These are phyloP conservation scores for Penicillium fimorum DNA, from an alignment of 495 filamentous ascomycete species.

Conservation along the genomic window DNA sequence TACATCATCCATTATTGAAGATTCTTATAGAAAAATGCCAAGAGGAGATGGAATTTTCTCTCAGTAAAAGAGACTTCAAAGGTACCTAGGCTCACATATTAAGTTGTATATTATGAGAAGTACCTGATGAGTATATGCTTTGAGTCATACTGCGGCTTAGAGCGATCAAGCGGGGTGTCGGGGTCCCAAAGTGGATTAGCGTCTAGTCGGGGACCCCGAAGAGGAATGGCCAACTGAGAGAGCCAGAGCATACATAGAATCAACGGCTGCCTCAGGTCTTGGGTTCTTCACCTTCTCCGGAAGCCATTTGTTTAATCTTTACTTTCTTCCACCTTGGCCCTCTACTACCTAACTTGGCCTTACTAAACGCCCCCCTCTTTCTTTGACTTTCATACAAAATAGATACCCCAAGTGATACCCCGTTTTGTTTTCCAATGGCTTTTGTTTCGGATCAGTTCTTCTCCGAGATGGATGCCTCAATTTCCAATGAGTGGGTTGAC, in stretches of 20 bases:
- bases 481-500: constrained; percentile 35
- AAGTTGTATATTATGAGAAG: not conserved
- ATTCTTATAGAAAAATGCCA: not conserved
- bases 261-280: constrained; percentile 11
- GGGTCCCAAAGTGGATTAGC: constrained; percentile 37
- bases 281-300: constrained; percentile 10
- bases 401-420: constrained; percentile 15
- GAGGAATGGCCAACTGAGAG: constrained; percentile 18
- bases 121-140: not conserved
- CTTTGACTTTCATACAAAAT: constrained; percentile 8
- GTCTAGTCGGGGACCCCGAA: constrained; percentile 31
- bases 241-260: constrained; percentile 7
- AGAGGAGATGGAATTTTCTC: not conserved
- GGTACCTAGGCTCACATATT: not conserved
- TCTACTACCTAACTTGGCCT: not conserved
- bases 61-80: not conserved
- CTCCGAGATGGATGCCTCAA: constrained; percentile 16
- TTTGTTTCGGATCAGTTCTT: constrained; percentile 27
- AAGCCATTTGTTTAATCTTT: constrained; percentile 3
- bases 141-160: constrained; percentile 17
- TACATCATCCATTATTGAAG: not conserved
- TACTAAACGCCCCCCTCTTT: constrained; percentile 1
- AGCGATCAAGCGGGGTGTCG: constrained; percentile 25
- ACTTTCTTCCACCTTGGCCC: not conserved
- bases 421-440: constrained; percentile 21